Percentiles rank a stretch among this genome's conserved stretches.
Conservation (phyloP, 305 asterid species). For the Fraxinus velutina region DNA sequence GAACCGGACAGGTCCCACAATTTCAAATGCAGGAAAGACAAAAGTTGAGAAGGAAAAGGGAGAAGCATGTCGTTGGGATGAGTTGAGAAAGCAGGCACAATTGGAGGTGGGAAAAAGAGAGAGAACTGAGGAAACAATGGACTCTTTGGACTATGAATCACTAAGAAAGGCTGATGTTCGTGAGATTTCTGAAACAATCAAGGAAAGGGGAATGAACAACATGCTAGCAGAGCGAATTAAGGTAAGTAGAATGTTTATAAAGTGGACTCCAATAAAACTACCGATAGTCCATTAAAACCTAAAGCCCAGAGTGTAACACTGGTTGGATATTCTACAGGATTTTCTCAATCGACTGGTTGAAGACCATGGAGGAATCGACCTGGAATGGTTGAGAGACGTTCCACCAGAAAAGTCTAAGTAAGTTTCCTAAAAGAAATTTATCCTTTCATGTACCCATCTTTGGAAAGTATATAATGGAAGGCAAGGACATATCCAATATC, state of each 20-base stretch:
- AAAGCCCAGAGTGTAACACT: slow-evolving; percentile 13
- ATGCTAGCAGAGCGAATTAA: slow-evolving; percentile 87
- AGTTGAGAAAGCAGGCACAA: neutral
- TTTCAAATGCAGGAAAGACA: neutral
- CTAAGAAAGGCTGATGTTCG: slow-evolving; percentile 60
- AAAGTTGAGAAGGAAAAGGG: neutral
- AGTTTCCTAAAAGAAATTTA: slow-evolving; percentile 25
- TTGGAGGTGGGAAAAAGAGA: slow-evolving; percentile 33
- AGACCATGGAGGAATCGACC: slow-evolving; percentile 78
- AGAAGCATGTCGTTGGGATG: neutral
- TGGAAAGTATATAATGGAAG: slow-evolving; percentile 2
- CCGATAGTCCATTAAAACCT: neutral
- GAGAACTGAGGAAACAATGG: slow-evolving; percentile 57
- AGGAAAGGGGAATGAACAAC: slow-evolving; percentile 94
- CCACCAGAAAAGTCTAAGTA: slow-evolving; percentile 70
- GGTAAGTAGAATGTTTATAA: slow-evolving; percentile 37
- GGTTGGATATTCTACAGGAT: slow-evolving; percentile 51
- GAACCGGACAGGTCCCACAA: slow-evolving; percentile 7
- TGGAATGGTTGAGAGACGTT: slow-evolving; percentile 87
- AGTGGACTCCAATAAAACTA: neutral
- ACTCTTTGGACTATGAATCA: slow-evolving; percentile 79
- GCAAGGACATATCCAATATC: neutral
- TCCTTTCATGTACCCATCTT: slow-evolving; percentile 6
- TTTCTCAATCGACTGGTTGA: slow-evolving; percentile 68
- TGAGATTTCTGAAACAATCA: slow-evolving; percentile 67